phyloP scores from a whole-genome alignment of 2,329 filamentous ascomycete genomes.

The Chaetomium sp. region DNA sequence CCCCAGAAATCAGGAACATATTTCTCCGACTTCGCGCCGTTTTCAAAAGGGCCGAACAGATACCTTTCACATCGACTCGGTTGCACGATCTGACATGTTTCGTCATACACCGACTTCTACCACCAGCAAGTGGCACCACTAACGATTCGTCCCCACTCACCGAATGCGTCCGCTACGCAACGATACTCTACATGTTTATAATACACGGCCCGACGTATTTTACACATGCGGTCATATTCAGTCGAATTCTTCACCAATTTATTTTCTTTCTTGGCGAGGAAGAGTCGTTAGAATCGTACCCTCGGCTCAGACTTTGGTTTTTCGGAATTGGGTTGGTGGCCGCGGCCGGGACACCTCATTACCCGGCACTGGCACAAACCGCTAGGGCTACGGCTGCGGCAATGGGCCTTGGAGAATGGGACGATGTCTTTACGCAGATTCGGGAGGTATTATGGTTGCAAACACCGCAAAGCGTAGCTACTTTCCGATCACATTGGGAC shows the following conservation, averaged over 20 bases:
- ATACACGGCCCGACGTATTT: slow-evolving; percentile 52
- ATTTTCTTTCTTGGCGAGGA: slow-evolving; percentile 26
- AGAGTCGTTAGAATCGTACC: slow-evolving; percentile 3
- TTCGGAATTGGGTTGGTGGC: slow-evolving; percentile 35
- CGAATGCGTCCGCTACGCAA: slow-evolving; percentile 41
- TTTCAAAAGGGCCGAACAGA: slow-evolving; percentile 31
- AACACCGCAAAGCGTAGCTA: slow-evolving; percentile 13
- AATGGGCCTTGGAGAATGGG: slow-evolving; percentile 17
- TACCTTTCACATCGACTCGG: slow-evolving; percentile 32
- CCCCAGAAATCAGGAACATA: slow-evolving; percentile 31
- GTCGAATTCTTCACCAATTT: slow-evolving; percentile 30
- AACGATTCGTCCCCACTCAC: slow-evolving; percentile 24
- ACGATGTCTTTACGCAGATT: slow-evolving; percentile 19
- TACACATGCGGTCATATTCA: slow-evolving; percentile 39
- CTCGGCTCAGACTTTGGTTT: slow-evolving; percentile 35
- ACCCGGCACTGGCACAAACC: slow-evolving; percentile 27
- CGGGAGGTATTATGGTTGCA: slow-evolving; percentile 29
- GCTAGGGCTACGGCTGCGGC: slow-evolving; percentile 12
- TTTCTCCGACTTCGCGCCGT: slow-evolving; percentile 39
- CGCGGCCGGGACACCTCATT: slow-evolving; percentile 24
- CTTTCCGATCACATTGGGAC: slow-evolving; percentile 28
- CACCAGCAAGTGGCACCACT: slow-evolving; percentile 7
- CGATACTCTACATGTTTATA: slow-evolving; percentile 46
- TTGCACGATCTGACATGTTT: slow-evolving; percentile 52
- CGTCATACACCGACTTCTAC: slow-evolving; percentile 44